These are phyloP conservation scores for Suzukiozyma palmioleophila DNA, from an alignment of 1,139 yeast genomes.

Conservation along the genomic window DNA sequence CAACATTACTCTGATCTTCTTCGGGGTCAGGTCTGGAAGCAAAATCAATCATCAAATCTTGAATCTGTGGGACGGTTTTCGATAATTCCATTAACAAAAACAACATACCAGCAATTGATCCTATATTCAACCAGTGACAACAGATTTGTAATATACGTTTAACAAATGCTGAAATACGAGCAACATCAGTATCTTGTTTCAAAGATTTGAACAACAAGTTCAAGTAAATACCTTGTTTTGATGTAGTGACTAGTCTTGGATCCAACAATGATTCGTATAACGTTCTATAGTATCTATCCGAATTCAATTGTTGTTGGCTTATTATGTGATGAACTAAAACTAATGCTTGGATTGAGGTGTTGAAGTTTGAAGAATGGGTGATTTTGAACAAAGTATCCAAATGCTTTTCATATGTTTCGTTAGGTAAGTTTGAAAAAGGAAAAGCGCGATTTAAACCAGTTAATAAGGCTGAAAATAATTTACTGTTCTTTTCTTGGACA, in stretches of 20 bases:
- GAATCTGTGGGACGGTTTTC: slow-evolving; percentile 39
- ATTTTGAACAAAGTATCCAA: slow-evolving; percentile 81
- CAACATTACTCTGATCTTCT: slow-evolving; percentile 12
- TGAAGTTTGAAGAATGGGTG: slow-evolving; percentile 91
- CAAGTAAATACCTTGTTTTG: slow-evolving; percentile 86
- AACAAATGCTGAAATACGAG: slow-evolving; percentile 82
- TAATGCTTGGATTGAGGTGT: slow-evolving; percentile 90
- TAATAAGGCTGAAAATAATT: slow-evolving; percentile 82
- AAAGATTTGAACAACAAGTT: slow-evolving; percentile 81
- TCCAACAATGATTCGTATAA: slow-evolving; percentile 88
- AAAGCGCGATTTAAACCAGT: slow-evolving; percentile 96
- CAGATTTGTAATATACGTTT: slow-evolving; percentile 87
- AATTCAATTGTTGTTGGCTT: slow-evolving; percentile 48
- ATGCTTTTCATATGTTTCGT: slow-evolving; percentile 70
- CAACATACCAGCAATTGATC: slow-evolving; percentile 88
- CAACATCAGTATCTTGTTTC: slow-evolving; percentile 55
- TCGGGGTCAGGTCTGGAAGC: slow-evolving; percentile 35
- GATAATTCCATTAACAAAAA: slow-evolving; percentile 66
- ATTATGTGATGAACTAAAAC: slow-evolving; percentile 78
- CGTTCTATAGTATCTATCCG: slow-evolving; percentile 82
- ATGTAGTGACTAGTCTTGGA: slow-evolving; percentile 73
- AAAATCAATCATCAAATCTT: slow-evolving; percentile 38
- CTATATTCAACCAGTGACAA: slow-evolving; percentile 80
- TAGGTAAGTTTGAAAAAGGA: slow-evolving; percentile 81
- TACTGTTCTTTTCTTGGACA: slow-evolving; percentile 78